Conservation (phyloP, 2,329 filamentous ascomycete species). For the Ophiostoma perfectum region DNA sequence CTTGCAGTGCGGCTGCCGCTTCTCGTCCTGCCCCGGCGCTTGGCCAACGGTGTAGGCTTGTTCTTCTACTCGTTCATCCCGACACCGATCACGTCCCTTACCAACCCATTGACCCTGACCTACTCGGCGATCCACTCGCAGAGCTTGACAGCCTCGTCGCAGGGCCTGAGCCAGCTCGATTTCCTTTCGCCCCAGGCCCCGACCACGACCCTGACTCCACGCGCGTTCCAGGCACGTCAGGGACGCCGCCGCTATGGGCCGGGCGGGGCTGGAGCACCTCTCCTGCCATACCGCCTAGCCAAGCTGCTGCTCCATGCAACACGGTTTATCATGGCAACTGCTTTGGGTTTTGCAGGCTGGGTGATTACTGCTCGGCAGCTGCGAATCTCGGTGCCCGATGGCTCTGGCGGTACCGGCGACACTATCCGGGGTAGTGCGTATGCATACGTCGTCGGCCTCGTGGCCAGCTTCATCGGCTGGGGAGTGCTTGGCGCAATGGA, state of each 20-base stretch:
- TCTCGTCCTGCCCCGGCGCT: constrained; percentile 70
- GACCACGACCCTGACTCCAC: constrained; percentile 64
- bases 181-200: constrained; percentile 69
- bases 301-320: constrained; percentile 89
- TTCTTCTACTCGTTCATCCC: constrained; percentile 68
- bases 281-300: constrained; percentile 84
- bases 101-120: constrained; percentile 85
- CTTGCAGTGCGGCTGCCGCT: constrained; percentile 79
- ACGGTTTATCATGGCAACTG: constrained; percentile 82
- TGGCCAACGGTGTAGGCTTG: constrained; percentile 58
- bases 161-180: constrained; percentile 73
- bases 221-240: constrained; percentile 38
- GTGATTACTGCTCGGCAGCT: constrained; percentile 82
- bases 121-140: constrained; percentile 93
- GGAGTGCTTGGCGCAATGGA: constrained; percentile 88
- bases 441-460: constrained; percentile 86
- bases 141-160: constrained; percentile 68
- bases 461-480: constrained; percentile 93
- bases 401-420: constrained; percentile 35
- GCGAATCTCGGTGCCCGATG: constrained; percentile 52
- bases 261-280: constrained; percentile 40
- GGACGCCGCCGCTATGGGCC: constrained; percentile 27
- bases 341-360: constrained; percentile 93
- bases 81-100: constrained; percentile 76
- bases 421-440: constrained; percentile 73